Evolutionary conservation across 805 yeast genomes (phyloP).

Genomic region (Kodamaea kakaduensis): DNA sequence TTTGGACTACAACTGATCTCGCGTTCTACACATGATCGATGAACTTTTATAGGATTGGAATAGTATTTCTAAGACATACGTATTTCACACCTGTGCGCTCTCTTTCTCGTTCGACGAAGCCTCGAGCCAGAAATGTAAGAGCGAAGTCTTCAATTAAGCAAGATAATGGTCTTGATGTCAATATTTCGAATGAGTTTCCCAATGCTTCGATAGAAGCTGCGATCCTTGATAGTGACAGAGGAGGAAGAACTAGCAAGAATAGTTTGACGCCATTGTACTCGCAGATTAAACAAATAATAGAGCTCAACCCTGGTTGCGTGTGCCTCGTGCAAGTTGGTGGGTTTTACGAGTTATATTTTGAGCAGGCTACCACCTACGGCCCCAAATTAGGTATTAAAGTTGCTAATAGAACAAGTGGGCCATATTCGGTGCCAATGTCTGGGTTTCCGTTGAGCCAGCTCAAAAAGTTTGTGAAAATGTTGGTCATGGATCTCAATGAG

Average conservation of each 20-base stretch:
- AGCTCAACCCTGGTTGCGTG: conserved; percentile 35
- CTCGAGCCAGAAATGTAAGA: too few relatives aligned
- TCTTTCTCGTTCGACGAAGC: too few relatives aligned
- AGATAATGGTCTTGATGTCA: too few relatives aligned
- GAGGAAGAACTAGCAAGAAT: conserved; percentile 30
- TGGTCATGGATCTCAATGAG: conserved; percentile 65
- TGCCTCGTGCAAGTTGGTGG: conserved; percentile 75
- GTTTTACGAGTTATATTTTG: conserved; percentile 83
- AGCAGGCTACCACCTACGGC: conserved; percentile 76
- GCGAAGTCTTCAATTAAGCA: too few relatives aligned
- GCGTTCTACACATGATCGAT: too few relatives aligned
- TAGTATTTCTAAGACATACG: too few relatives aligned
- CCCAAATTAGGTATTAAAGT: conserved; percentile 68
- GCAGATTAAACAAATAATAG: conserved; percentile 28
- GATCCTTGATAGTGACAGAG: conserved; percentile 35
- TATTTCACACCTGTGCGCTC: too few relatives aligned
- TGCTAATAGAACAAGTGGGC: conserved; percentile 50
- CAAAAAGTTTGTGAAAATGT: conserved; percentile 65
- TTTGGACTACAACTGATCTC: too few relatives aligned
- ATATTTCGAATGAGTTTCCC: too few relatives aligned
- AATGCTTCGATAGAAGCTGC: too few relatives aligned
- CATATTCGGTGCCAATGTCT: conserved; percentile 64
- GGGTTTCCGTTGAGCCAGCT: conserved; percentile 81
- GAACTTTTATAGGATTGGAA: too few relatives aligned
- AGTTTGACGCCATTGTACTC: conserved; percentile 36